phyloP scores from a whole-genome alignment of 2,329 filamentous ascomycete genomes.

The Celoporthe dispersa region DNA sequence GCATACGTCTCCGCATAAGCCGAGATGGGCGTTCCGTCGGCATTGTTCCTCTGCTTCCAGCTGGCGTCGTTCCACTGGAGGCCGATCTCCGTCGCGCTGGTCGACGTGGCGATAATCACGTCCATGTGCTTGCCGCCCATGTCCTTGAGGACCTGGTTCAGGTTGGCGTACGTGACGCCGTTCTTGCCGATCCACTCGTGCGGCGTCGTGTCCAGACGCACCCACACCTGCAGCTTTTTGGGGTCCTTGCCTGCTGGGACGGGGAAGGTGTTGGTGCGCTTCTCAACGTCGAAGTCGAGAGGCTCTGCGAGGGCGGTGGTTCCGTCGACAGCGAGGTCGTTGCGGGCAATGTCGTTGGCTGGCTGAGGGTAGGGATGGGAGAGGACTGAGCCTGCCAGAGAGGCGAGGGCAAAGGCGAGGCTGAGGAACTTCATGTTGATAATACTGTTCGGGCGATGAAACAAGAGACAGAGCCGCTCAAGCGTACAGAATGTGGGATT shows the following conservation, averaged over 20 bases:
- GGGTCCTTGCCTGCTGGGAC: too few species aligned
- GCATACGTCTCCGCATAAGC: background rate
- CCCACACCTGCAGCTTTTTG: too few species aligned
- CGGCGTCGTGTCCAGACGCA: too few species aligned
- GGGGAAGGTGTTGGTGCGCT: too few species aligned
- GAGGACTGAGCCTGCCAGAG: too few species aligned
- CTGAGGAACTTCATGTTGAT: background rate
- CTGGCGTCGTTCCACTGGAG: background rate
- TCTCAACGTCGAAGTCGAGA: too few species aligned
- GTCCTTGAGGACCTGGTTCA: background rate
- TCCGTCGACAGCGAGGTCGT: too few species aligned
- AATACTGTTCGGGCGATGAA: background rate
- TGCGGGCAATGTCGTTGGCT: too few species aligned
- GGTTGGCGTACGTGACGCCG: too few species aligned
- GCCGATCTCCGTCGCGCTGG: background rate
- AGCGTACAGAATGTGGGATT: background rate
- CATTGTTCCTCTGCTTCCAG: background rate
- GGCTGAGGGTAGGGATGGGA: too few species aligned
- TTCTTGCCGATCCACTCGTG: too few species aligned
- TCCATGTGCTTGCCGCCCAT: constrained; percentile 1
- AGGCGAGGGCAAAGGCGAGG: background rate
- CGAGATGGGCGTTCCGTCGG: background rate
- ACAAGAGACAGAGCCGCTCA: background rate
- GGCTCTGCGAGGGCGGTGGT: too few species aligned
- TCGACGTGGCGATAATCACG: background rate